Conservation (phyloP, 108 stramenopile genomes). For the Asterionellopsis glacialis region DNA sequence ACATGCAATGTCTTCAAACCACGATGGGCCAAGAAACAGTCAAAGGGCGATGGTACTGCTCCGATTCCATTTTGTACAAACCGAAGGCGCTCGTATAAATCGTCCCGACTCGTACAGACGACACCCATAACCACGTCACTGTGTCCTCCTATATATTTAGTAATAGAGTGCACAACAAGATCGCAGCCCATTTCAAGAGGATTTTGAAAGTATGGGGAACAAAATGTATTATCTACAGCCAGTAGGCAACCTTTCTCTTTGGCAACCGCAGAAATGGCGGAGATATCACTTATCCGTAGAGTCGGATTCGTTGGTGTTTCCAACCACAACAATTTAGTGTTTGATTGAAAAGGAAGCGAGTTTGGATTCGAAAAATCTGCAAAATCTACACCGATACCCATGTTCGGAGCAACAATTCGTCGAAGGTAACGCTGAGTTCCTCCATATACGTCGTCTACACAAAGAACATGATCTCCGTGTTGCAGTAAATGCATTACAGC, state of each 20-base stretch:
- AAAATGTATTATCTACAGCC: slow-evolving; percentile 93
- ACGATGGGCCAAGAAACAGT: slow-evolving; percentile 83
- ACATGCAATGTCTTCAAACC: slow-evolving; percentile 89
- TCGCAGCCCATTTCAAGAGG: slow-evolving; percentile 80
- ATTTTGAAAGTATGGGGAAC: slow-evolving; percentile 86
- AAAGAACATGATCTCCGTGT: slow-evolving; percentile 75
- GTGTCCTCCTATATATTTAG: slow-evolving; percentile 83
- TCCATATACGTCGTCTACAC: slow-evolving; percentile 88
- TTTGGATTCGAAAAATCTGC: slow-evolving; percentile 24
- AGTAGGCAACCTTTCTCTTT: slow-evolving; percentile 38
- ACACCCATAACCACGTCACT: slow-evolving; percentile 58
- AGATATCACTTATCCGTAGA: slow-evolving; percentile 76
- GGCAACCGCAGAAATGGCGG: slow-evolving; percentile 48
- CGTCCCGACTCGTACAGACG: slow-evolving; percentile 60
- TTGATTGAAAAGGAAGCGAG: slow-evolving; percentile 27
- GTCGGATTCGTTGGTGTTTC: slow-evolving; percentile 93
- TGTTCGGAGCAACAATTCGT: slow-evolving; percentile 42
- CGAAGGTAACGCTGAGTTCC: slow-evolving; percentile 83
- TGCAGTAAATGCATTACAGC: slow-evolving; percentile 57
- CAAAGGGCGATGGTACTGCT: slow-evolving; percentile 88
- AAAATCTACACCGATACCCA: slow-evolving; percentile 50
- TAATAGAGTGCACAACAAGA: slow-evolving; percentile 70
- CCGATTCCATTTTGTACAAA: slow-evolving; percentile 90
- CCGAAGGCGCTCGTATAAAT: slow-evolving; percentile 56
- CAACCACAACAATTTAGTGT: slow-evolving; percentile 80